Evolutionary conservation across 345 rosid genomes (phyloP).

Genomic region (Salix exigua): DNA sequence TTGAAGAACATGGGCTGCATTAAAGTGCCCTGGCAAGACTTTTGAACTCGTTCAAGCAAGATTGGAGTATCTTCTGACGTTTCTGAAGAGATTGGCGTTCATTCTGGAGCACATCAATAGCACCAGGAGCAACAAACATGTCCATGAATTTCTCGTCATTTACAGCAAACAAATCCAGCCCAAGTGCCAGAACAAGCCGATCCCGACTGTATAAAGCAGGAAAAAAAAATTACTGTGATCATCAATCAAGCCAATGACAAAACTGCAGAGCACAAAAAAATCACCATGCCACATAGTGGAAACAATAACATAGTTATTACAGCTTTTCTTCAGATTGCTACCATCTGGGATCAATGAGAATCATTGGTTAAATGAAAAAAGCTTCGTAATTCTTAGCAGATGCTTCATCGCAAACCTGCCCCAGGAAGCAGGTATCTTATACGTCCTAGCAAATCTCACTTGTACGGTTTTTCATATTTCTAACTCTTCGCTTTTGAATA

Average conservation of each 20-base stretch:
- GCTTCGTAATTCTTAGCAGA: not conserved
- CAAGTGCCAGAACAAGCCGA: conserved; percentile 71
- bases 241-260: not conserved
- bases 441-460: no score
- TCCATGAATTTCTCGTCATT: conserved; percentile 91
- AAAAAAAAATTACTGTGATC: not conserved
- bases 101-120: conserved; percentile 63
- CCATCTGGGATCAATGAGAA: not conserved
- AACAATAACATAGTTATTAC: not conserved
- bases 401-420: not conserved
- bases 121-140: conserved; percentile 91
- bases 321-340: not conserved
- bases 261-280: not conserved
- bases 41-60: conserved; percentile 88
- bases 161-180: conserved; percentile 81
- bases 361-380: not conserved
- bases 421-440: not conserved
- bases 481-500: no score
- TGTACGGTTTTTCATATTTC: no score
- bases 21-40: conserved; percentile 67
- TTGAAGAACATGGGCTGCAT: not conserved
- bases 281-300: not conserved
- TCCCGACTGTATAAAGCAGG: conserved; percentile 50
- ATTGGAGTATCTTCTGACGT: conserved; percentile 77
- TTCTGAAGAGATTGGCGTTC: conserved; percentile 77